Percentiles rank a stretch among this genome's conserved stretches.
These are phyloP conservation scores for Saprolegnia diclina DNA, from an alignment of 352 stramenopile species.

Conservation along the genomic window DNA sequence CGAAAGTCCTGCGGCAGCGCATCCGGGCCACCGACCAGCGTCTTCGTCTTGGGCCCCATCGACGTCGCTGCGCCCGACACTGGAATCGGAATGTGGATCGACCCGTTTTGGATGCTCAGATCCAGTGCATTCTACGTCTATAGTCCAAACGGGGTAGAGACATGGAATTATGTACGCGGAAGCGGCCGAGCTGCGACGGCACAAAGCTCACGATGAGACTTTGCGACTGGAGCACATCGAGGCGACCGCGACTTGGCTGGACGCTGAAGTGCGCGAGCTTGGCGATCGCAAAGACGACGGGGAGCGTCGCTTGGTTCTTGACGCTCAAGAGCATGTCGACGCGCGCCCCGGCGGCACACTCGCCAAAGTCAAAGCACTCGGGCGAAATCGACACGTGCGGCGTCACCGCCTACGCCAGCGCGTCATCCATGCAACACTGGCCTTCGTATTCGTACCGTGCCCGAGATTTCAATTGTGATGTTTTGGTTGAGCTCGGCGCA, in stretches of 20 bases:
- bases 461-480: slow-evolving; percentile 67
- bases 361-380: slow-evolving; percentile 67
- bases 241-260: slow-evolving; percentile 49
- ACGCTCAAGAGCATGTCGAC: slow-evolving; percentile 80
- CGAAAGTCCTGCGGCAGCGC: slow-evolving; percentile 81
- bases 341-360: slow-evolving; percentile 68
- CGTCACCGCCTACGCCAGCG: slow-evolving; percentile 36
- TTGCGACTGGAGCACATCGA: slow-evolving; percentile 84
- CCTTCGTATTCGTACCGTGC: slow-evolving; percentile 32
- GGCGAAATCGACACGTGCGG: slow-evolving; percentile 46
- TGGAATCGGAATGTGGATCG: slow-evolving; percentile 49
- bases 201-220: slow-evolving; percentile 87
- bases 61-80: slow-evolving; percentile 59
- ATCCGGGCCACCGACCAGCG: slow-evolving; percentile 50
- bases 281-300: slow-evolving; percentile 54
- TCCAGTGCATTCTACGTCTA: slow-evolving; percentile 32
- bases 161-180: slow-evolving; percentile 31
- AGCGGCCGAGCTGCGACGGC: slow-evolving; percentile 80
- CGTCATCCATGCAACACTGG: background rate
- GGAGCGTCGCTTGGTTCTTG: slow-evolving; percentile 69
- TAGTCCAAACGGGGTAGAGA: background rate
- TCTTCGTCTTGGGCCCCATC: slow-evolving; percentile 36
- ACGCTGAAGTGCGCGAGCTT: slow-evolving; percentile 75
- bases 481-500: slow-evolving; percentile 70
- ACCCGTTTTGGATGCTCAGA: slow-evolving; percentile 43